Base-by-base conservation (phyloP, 495 filamentous ascomycete genomes). In the Xylaria cubensis region DNA sequence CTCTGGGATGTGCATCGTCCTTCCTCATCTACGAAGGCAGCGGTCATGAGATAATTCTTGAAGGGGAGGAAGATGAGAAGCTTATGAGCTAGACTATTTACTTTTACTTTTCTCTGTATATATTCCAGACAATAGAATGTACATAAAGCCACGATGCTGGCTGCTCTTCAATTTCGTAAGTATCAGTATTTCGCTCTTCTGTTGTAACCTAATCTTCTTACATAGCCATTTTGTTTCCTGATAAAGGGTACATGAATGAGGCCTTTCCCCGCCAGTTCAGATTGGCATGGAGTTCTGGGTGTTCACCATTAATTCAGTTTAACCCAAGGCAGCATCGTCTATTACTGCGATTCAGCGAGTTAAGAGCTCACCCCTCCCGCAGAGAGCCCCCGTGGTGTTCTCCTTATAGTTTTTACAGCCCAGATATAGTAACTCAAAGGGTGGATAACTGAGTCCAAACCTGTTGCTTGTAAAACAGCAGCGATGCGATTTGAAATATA, bases 1-100 rank as follows among this genome's bases (percentile, higher is more conserved):
- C 89, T 0, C 80, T 89, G 42, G 91, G 90, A 0, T 86, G 86
- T 62, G 73, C 88, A 21, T 88, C 88, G 17, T 90, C 89, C 21
- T 83, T 89, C 70, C 88, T 90, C 69, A 90, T 97, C 0, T 87
- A 87, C 59, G 92, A 95, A 75, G 93, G 93, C 3, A 87, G 89
- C 53, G 90, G 91, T 0, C 90, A 93, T 81, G 91, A 92, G 78
- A 88, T 92, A 64, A 78, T 88, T 72, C 82, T 92, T 51, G 89
- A 91, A 29, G 90, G 90, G 1, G 90, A 93, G 72, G 86, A 89
- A 59, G 88, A 90, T 26, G 88, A 81, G 46, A 65, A 66, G 41
- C 58, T 48, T 3, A 53, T 70, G 21, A 17, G 32, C 17, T 63
- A 65, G 62, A 48, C 46, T 58, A 26, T 46, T 8, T 13, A 46